Evolutionary conservation across 176 grass and related monocot genomes (phyloP), one percentile per base, ranked within the genome.

Genomic region (Themeda triandra): DNA sequence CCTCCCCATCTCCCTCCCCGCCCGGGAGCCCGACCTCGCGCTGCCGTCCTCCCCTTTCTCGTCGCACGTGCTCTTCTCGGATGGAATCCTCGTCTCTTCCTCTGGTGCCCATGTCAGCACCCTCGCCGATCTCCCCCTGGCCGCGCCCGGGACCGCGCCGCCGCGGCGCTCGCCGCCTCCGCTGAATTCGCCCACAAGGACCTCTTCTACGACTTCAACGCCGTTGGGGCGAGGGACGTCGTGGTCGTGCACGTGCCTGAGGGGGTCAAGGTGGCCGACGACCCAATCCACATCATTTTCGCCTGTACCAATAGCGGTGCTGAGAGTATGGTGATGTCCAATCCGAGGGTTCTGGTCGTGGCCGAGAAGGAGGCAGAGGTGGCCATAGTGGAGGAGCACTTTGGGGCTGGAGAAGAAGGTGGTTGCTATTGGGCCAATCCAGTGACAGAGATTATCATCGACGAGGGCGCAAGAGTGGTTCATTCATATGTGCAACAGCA

Each of bases 351-450:
- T 44, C 87, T 94, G 48, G 92, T 91, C 29, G 84, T 94, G 10
- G 86, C 69, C 2, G 92, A 94, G 86, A 91, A 89, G 83, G 86
- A 72, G 3, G 80, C 92, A 10, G 86, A 94, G 86, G 71, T 91
- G 32, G 86, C 80, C 33, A 87, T 94, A 49, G 83, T 91, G 15
- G 89, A 91, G 71, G 92, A 94, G 71, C 92, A 94, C 28, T 89
- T 89, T 58, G 92, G 71, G 13, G 37, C 23, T 8, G 88, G 80
- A 23, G 76, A 69, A 33, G 68, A 59, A 4, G 86, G 73, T 25
- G 90, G 83, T 10, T 92, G 83, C 82, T 98, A 95, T 69, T 98
- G 96, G 96, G 93, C 96, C 14, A 98, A 95, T 84, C 91, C 96
- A 3, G 91, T 95, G 28, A 80, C 92, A 81, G 96, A 98, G 77